Evolutionary conservation across 148 eudicot species (phyloP), one percentile per base, ranked within the genome.

Genomic region (Talinum fruticosum): DNA sequence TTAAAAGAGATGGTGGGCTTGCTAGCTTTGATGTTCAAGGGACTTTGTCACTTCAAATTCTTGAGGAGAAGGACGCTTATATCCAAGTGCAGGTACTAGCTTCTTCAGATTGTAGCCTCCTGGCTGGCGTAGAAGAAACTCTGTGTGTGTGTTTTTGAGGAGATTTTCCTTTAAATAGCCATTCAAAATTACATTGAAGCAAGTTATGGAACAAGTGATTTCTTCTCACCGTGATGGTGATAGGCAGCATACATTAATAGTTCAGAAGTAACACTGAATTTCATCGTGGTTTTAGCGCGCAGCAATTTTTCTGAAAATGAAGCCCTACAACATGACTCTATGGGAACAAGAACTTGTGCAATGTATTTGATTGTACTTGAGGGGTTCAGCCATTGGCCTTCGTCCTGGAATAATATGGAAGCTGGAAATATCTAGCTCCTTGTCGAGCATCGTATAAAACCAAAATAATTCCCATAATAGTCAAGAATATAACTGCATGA

Each of bases 21-120:
- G 83, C 89, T 80, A 89, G 83, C 85, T 89, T 94, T 77, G 98
- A 92, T 85, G 89, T 94, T 81, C 97, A 90, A 86, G 98, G 98
- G 68, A 89, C 89, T 29, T 85, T 94, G 78, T 90, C 96, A 45
- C 97, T 94, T 76, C 98, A 94, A 85, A 85, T 94, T 72, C 88
- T 92, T 44, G 89, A 89, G 77, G 93, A 90, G 81, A 92, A 90
- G 49, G 97, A 92, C 82, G 97, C 91, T 35, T 82, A 85, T 75
- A 84, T 94, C 83, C 98, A 90, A 86, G 96, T 94, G 79, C 97
- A 94, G 97, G 97, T 94, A 68, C 81, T 72, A 32, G 33, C 2
- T 74, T 53, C 29, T 66, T 49, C 51, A 3, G 35, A 18, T 65
- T 7, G 15, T 37, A 73, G 8, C 47, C 32, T 28, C 4, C 16